phyloP scores from a whole-genome alignment of 1,139 yeast genomes.

The Scheffersomyces insectosa region DNA sequence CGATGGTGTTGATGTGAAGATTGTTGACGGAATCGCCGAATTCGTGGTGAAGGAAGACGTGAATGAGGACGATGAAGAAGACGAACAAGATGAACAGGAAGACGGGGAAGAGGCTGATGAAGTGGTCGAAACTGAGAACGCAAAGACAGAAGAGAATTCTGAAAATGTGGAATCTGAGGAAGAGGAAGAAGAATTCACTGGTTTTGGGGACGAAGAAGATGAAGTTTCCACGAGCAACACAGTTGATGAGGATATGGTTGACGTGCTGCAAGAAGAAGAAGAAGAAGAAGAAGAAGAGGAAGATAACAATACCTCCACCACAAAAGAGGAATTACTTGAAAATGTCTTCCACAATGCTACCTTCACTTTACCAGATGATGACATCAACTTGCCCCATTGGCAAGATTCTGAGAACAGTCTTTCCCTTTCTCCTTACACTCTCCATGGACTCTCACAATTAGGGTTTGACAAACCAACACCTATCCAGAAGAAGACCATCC shows the following conservation, averaged over 20 bases:
- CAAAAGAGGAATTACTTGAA: conserved; percentile 16
- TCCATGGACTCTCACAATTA: conserved; percentile 60
- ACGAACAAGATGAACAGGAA: conserved; percentile 6
- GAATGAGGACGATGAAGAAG: conserved; percentile 13
- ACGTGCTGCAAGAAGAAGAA: conserved; percentile 9
- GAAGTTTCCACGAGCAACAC: conserved; percentile 10
- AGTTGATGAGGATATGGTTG: conserved; percentile 11
- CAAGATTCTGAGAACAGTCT: conserved; percentile 24
- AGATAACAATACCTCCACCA: conserved; percentile 7
- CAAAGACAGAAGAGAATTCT: conserved; percentile 10
- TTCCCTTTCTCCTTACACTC: conserved; percentile 51
- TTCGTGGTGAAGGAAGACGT: conserved; percentile 55
- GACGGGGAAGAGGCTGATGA: conserved; percentile 8
- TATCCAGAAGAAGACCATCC: conserved; percentile 78
- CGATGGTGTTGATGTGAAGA: conserved; percentile 83
- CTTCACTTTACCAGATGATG: conserved; percentile 40
- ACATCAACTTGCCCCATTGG: conserved; percentile 63
- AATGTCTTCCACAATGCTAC: conserved; percentile 26
- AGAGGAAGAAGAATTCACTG: conserved; percentile 11
- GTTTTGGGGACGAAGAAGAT: not conserved
- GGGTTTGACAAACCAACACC: conserved; percentile 75
- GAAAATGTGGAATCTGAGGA: conserved; percentile 13
- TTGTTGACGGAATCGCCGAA: conserved; percentile 63
- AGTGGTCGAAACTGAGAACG: conserved; percentile 10
- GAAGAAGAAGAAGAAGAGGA: conserved; percentile 11